Conservation (phyloP, 352 stramenopile genomes). For the Poterioochromonas sp. region DNA sequence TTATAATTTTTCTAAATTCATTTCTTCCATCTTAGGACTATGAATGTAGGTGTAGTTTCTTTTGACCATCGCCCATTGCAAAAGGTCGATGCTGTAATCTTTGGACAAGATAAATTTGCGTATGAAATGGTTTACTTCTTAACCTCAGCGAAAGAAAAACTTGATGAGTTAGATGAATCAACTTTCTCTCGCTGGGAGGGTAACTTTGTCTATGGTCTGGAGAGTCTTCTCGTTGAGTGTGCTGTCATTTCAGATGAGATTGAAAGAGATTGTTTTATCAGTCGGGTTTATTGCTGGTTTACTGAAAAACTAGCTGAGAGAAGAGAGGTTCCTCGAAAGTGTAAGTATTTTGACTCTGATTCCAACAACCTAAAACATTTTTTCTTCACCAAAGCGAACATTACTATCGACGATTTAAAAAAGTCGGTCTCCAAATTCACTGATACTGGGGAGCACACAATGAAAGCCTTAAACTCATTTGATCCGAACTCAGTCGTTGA, state of each 20-base stretch:
- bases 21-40: background rate
- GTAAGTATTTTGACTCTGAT: background rate
- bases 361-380: background rate
- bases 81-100: constrained; percentile 11
- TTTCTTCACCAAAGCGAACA: no score
- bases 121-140: constrained; percentile 30
- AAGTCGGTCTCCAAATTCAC: background rate
- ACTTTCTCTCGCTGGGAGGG: background rate
- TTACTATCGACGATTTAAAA: background rate
- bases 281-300: constrained; percentile 29
- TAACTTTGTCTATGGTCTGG: constrained; percentile 6
- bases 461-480: background rate
- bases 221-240: constrained; percentile 22
- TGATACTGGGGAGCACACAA: background rate
- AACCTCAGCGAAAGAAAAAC: background rate
- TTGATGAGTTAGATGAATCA: background rate
- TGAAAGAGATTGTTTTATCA: constrained; percentile 26
- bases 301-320: constrained; percentile 21
- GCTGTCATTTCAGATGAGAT: constrained; percentile 22
- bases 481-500: background rate
- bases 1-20: background rate
- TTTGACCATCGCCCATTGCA: background rate
- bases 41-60: background rate
- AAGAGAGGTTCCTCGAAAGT: constrained; percentile 3
- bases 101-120: constrained; percentile 23